Percentiles rank a stretch among this genome's conserved stretches.
Evolutionary conservation across 2,329 filamentous ascomycete species (phyloP).

Genomic region (Colletotrichum eleusines): DNA sequence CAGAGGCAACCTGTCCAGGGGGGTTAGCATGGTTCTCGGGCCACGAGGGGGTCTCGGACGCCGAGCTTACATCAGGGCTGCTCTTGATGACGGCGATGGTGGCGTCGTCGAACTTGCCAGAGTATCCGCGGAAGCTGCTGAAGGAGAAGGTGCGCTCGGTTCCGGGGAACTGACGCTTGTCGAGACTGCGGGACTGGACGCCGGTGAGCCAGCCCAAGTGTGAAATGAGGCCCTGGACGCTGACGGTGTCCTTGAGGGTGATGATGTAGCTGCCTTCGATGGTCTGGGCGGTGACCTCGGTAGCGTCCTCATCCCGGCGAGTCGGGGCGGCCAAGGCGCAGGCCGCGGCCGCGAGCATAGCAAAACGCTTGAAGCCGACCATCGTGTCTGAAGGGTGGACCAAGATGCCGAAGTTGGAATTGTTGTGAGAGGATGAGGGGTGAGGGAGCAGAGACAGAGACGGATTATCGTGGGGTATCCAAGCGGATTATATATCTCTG

Average conservation of each 20-base stretch:
- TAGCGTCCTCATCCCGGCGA: conserved; percentile 4
- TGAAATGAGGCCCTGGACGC: conserved; percentile 44
- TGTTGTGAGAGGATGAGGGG: conserved; percentile 21
- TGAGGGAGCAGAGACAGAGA: conserved; percentile 9
- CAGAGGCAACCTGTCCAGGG: conserved; percentile 50
- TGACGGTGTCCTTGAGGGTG: conserved; percentile 56
- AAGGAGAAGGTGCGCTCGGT: conserved; percentile 43
- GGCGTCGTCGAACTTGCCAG: conserved; percentile 56
- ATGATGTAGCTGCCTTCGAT: conserved; percentile 59
- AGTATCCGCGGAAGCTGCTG: conserved; percentile 56
- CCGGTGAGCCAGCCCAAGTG: conserved; percentile 48
- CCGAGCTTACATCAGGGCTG: conserved; percentile 54
- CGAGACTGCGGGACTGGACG: conserved; percentile 50
- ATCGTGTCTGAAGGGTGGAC: conserved; percentile 28
- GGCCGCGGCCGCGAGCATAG: conserved; percentile 40
- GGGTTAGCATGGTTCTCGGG: background rate
- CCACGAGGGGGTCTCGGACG: rapidly evolving
- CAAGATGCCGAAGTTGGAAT: conserved; percentile 26
- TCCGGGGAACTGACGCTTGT: conserved; percentile 46
- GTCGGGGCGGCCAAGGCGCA: conserved; percentile 38
- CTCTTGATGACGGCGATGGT: conserved; percentile 56
- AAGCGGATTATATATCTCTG: conserved; percentile 22
- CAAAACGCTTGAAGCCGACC: conserved; percentile 42
- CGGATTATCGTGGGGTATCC: conserved; percentile 2
- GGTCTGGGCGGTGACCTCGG: conserved; percentile 40